These are phyloP conservation scores for Castanea sativa DNA, from an alignment of 306 rosid species.

Conservation along the genomic window DNA sequence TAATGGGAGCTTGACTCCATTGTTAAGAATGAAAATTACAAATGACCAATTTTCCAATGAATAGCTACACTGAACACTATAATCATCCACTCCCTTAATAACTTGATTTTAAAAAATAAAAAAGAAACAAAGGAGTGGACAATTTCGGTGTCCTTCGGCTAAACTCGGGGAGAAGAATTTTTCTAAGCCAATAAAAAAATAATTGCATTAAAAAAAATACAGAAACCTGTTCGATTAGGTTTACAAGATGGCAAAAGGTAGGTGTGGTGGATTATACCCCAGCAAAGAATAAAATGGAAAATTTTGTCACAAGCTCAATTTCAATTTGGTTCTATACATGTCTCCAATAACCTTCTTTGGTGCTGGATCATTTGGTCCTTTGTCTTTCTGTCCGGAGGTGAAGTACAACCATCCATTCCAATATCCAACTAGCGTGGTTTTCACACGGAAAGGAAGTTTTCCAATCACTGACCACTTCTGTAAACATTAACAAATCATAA, in stretches of 20 bases:
- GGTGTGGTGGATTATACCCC: neutral
- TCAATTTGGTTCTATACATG: constrained; percentile 76
- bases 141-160: neutral
- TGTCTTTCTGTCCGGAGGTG: constrained; percentile 94
- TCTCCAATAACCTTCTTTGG: constrained; percentile 86
- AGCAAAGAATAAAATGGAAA: neutral
- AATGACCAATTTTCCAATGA: too few relatives aligned
- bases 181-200: neutral
- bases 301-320: constrained; percentile 43
- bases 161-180: neutral
- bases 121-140: too few relatives aligned
- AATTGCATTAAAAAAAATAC: neutral
- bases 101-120: neutral
- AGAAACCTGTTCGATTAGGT: neutral
- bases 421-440: constrained; percentile 80
- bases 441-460: constrained; percentile 82
- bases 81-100: neutral
- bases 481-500: constrained; percentile 18
- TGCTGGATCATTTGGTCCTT: constrained; percentile 77
- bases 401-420: constrained; percentile 91
- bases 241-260: neutral
- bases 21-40: too few relatives aligned
- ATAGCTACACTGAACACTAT: too few relatives aligned
- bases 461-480: constrained; percentile 93
- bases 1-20: too few relatives aligned